Evolutionary conservation across 495 filamentous ascomycete genomes (phyloP).

Genomic region (Delitschia confertaspora): DNA sequence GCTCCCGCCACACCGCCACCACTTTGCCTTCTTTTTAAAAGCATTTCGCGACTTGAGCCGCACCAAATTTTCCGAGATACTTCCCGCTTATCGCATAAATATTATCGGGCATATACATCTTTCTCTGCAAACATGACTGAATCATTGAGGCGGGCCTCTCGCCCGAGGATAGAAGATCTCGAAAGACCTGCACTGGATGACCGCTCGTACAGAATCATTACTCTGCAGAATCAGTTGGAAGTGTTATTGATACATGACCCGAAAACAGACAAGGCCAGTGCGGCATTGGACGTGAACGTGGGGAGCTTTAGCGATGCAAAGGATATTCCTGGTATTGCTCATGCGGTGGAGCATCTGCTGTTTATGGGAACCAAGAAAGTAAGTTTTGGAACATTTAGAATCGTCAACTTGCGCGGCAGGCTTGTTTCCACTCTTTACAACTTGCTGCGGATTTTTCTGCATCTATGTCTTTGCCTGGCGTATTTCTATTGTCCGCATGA

Average conservation of each 20-base stretch:
- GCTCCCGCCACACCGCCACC: not conserved
- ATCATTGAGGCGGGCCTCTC: constrained; percentile 33
- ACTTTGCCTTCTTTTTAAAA: not conserved
- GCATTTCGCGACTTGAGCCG: too few relatives aligned
- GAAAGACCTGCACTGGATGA: constrained; percentile 86
- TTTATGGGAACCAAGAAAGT: constrained; percentile 99
- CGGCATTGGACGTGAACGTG: constrained; percentile 89
- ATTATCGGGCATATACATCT: too few relatives aligned
- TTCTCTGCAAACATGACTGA: constrained; percentile 23
- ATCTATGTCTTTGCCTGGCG: not conserved
- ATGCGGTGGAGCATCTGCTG: constrained; percentile 84
- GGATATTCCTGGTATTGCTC: constrained; percentile 88
- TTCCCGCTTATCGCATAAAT: too few relatives aligned
- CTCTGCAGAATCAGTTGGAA: constrained; percentile 82
- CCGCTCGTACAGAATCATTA: constrained; percentile 78
- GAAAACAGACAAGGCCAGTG: constrained; percentile 93
- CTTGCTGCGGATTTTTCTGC: not conserved
- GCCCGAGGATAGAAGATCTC: constrained; percentile 62
- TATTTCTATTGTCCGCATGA: constrained; percentile 9
- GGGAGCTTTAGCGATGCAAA: constrained; percentile 88
- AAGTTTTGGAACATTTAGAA: constrained; percentile 22
- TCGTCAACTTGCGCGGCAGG: too few relatives aligned
- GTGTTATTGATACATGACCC: constrained; percentile 88
- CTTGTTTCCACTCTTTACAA: not conserved
- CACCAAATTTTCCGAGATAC: too few relatives aligned